Conservation (phyloP, 306 rosid species). For the Myrica gale region DNA sequence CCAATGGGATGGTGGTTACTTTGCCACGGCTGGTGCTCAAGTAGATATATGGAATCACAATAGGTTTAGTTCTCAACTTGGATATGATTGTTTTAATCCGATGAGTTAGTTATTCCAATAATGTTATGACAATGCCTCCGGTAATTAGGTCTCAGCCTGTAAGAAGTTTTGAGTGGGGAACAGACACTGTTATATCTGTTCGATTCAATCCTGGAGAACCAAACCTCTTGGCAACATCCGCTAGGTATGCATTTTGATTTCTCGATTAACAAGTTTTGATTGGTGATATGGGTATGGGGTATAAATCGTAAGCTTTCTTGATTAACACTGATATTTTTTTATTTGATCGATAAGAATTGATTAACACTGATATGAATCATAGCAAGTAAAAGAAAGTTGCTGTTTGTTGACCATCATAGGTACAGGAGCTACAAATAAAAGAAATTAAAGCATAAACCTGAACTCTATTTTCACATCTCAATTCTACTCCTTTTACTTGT, state of each 20-base stretch:
- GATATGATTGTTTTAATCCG: constrained; percentile 3
- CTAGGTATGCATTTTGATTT: constrained; percentile 49
- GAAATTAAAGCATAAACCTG: not conserved
- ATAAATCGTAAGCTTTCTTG: not conserved
- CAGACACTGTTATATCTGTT: constrained; percentile 68
- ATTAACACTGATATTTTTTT: not conserved
- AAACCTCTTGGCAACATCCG: constrained; percentile 71
- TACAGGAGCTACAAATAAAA: not conserved
- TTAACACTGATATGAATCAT: not conserved
- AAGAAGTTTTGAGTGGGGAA: constrained; percentile 73
- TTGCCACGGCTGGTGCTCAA: constrained; percentile 94
- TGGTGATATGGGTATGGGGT: not conserved
- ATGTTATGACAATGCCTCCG: constrained; percentile 15
- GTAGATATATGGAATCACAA: constrained; percentile 88
- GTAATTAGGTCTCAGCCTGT: constrained; percentile 71
- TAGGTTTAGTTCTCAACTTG: constrained; percentile 50
- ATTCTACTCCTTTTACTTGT: not conserved
- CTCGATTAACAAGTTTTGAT: not conserved
- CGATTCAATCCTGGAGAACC: constrained; percentile 86
- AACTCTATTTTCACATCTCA: not conserved
- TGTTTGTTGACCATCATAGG: not conserved
- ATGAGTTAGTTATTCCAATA: not conserved
- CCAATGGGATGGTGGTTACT: constrained; percentile 77
- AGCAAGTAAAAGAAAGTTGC: not conserved
- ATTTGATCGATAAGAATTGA: too few relatives aligned